Evolutionary conservation across 805 yeast genomes (phyloP).

Genomic region (Wickerhamomyces chaumierensis): DNA sequence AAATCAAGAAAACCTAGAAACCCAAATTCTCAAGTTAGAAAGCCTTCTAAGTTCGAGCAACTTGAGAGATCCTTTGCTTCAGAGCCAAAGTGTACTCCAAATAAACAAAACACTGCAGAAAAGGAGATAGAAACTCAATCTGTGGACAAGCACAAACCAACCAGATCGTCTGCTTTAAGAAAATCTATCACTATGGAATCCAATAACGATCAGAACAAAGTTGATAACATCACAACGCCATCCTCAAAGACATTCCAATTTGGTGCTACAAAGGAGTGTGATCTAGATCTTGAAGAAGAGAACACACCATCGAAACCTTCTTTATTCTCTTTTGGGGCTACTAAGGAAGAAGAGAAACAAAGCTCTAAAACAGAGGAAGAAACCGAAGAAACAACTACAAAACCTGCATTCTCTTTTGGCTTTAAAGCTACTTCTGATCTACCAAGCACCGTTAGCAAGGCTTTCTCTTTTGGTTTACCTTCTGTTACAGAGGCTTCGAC

Average conservation of each 20-base stretch:
- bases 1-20: constrained; percentile 5
- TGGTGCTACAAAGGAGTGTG: background rate
- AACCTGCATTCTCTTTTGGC: constrained; percentile 1
- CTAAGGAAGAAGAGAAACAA: background rate
- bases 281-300: constrained; percentile 1
- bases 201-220: constrained; percentile 5
- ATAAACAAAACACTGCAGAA: background rate
- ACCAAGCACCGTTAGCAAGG: background rate
- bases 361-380: no score
- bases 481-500: constrained; percentile 1
- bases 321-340: constrained; percentile 1
- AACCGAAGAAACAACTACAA: background rate
- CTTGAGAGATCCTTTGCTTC: constrained; percentile 12
- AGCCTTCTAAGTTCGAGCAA: constrained; percentile 12
- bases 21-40: constrained; percentile 3
- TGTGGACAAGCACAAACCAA: constrained; percentile 23
- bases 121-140: background rate
- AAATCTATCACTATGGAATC: constrained; percentile 18
- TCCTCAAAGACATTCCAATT: background rate
- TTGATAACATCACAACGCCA: constrained; percentile 1
- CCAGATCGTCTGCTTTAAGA: constrained; percentile 26
- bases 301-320: constrained; percentile 1
- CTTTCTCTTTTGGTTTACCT: constrained; percentile 1
- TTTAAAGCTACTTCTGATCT: background rate
- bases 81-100: constrained; percentile 1